Evolutionary conservation across 1,284 basidiomycete genomes (phyloP).

Genomic region (Takashimella koratensis): DNA sequence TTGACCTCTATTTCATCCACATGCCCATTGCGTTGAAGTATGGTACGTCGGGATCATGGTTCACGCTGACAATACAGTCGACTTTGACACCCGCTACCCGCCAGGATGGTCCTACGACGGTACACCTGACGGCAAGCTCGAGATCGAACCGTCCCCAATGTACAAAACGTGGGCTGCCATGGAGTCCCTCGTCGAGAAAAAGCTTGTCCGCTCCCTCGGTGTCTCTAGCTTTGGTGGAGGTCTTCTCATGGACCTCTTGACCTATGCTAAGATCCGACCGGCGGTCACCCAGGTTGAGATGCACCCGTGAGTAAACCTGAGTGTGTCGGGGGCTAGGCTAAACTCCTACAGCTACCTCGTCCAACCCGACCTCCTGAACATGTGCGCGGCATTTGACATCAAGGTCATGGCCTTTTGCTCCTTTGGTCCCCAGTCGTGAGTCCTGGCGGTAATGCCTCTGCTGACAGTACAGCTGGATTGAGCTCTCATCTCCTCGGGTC

Average conservation of each 20-base stretch:
- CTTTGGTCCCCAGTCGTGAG: slow-evolving; percentile 58
- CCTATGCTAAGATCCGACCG: slow-evolving; percentile 67
- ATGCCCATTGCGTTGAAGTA: slow-evolving; percentile 54
- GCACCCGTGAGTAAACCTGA: slow-evolving; percentile 54
- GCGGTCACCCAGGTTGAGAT: slow-evolving; percentile 71
- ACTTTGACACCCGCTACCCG: slow-evolving; percentile 68
- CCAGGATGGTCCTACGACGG: slow-evolving; percentile 70
- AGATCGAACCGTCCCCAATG: slow-evolving; percentile 47
- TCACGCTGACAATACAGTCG: slow-evolving; percentile 49
- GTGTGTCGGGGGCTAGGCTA: too few relatives aligned
- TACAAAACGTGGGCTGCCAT: slow-evolving; percentile 68
- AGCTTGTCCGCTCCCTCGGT: slow-evolving; percentile 54
- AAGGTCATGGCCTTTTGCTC: slow-evolving; percentile 74
- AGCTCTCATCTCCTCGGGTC: slow-evolving; percentile 27
- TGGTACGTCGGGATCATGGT: slow-evolving; percentile 4
- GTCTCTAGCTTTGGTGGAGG: slow-evolving; percentile 47
- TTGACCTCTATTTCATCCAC: slow-evolving; percentile 21
- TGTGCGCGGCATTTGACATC: slow-evolving; percentile 60
- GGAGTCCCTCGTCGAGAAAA: slow-evolving; percentile 71
- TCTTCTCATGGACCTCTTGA: slow-evolving; percentile 43
- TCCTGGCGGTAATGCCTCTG: not conserved
- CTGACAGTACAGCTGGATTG: slow-evolving; percentile 55
- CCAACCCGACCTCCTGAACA: slow-evolving; percentile 62
- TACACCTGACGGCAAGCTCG: slow-evolving; percentile 49
- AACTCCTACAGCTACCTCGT: slow-evolving; percentile 51